Percentiles rank a stretch among this genome's conserved stretches.
Conservation (phyloP, 192 early-diverging fungal genomes). For the Phlyctochytrium bullatum region DNA sequence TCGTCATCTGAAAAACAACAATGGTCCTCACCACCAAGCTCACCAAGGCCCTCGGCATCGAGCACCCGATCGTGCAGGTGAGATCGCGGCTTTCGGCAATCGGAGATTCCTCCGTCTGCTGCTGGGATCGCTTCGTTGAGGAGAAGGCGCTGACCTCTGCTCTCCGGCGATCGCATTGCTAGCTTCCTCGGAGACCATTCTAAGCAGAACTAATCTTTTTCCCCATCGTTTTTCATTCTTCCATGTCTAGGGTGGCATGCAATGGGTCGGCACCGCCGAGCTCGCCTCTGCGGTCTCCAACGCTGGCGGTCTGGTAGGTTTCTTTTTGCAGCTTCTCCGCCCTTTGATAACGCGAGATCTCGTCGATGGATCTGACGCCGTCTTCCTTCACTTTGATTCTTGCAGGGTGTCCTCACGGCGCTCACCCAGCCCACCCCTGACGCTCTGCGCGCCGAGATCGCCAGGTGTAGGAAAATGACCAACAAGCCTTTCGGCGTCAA, state of each 20-base stretch:
- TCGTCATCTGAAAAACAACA: too few relatives aligned
- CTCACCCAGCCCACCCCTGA: conserved; percentile 80
- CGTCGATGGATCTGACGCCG: neutral
- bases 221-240: neutral
- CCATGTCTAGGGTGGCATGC: conserved; percentile 64
- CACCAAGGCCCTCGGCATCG: conserved; percentile 65
- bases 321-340: neutral
- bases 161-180: neutral
- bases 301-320: conserved; percentile 63
- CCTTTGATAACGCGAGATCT: neutral
- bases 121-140: neutral
- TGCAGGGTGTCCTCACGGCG: conserved; percentile 62
- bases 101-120: neutral
- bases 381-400: neutral
- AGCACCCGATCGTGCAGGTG: conserved; percentile 68
- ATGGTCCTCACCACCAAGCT: conserved; percentile 27
- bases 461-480: conserved; percentile 70
- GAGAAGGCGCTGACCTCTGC: neutral
- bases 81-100: neutral
- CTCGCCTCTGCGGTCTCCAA: conserved; percentile 71
- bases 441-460: conserved; percentile 67
- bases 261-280: conserved; percentile 70
- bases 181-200: too few relatives aligned
- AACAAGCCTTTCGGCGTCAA: conserved; percentile 81
- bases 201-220: too few relatives aligned